Evolutionary conservation across 2,329 filamentous ascomycete species (phyloP).

Genomic region (Aschersonia sp.): DNA sequence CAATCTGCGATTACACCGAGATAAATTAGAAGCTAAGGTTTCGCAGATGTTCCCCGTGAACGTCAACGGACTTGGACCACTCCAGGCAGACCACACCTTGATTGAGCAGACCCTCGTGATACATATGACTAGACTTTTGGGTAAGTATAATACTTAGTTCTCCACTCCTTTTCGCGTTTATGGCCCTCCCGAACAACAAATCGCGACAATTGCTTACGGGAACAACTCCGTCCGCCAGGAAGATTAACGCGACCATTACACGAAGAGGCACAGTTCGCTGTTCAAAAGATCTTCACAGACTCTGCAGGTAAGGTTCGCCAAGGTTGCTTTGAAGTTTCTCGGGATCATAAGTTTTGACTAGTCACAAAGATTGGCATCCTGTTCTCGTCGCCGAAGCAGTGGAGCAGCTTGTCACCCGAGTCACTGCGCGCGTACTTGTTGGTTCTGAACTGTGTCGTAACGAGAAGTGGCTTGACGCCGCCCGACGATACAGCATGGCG

Average conservation of each 20-base stretch:
- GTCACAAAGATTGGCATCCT: neutral
- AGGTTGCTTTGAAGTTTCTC: no score
- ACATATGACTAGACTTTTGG: neutral
- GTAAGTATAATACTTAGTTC: neutral
- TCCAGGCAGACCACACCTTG: neutral
- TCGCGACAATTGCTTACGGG: neutral
- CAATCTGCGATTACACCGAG: neutral
- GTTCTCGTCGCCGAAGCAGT: neutral
- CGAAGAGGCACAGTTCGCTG: neutral
- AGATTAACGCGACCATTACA: neutral
- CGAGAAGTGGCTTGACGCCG: neutral
- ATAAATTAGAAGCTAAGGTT: neutral
- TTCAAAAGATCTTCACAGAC: neutral
- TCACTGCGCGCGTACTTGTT: neutral
- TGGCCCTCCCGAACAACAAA: neutral
- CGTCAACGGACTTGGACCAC: neutral
- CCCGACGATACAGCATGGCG: neutral
- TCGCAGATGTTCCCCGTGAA: neutral
- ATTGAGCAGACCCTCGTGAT: neutral
- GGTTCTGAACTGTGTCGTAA: neutral
- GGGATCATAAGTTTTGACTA: no score
- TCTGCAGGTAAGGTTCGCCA: neutral
- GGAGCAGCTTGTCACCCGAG: neutral
- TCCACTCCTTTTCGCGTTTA: neutral
- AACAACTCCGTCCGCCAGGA: neutral